Percentiles rank a stretch among this genome's conserved stretches.
phyloP scores from a whole-genome alignment of 2,329 filamentous ascomycete genomes.

The Graphium sp. region DNA sequence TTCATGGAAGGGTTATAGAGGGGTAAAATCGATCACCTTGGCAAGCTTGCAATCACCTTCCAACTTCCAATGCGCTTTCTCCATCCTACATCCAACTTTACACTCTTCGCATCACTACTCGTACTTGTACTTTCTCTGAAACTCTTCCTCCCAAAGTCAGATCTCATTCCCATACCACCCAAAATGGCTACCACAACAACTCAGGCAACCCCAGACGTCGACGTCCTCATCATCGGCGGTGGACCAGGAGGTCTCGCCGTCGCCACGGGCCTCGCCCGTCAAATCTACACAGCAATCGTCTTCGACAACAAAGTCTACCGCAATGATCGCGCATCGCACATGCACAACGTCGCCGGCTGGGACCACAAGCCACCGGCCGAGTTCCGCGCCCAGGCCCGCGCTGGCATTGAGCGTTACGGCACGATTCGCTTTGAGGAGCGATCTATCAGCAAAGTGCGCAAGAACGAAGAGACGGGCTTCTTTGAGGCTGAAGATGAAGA shows the following conservation, averaged over 20 bases:
- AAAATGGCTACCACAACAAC: neutral
- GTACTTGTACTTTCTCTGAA: too few species aligned
- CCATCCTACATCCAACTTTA: too few species aligned
- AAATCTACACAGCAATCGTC: constrained; percentile 26
- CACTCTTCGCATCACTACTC: too few species aligned
- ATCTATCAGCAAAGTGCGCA: constrained; percentile 11
- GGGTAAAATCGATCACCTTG: too few species aligned
- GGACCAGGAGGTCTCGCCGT: constrained; percentile 32
- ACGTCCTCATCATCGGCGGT: constrained; percentile 34
- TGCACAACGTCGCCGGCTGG: constrained; percentile 26
- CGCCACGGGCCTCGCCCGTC: constrained; percentile 28
- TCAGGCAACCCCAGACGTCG: constrained; percentile 16
- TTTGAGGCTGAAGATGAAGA: constrained; percentile 21
- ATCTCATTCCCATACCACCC: too few species aligned
- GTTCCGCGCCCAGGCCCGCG: constrained; percentile 16
- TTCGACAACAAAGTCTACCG: constrained; percentile 33
- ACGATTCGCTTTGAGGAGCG: constrained; percentile 15
- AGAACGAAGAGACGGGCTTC: constrained; percentile 9
- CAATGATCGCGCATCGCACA: constrained; percentile 26
- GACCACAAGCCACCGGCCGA: constrained; percentile 18
- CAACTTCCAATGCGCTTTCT: too few species aligned
- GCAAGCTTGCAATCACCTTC: too few species aligned
- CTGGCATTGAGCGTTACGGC: constrained; percentile 17
- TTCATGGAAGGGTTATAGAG: too few species aligned
- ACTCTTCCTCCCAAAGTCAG: too few species aligned